These are phyloP conservation scores for Alternaria gaisen DNA, from an alignment of 2,329 filamentous ascomycete genomes.

Conservation along the genomic window DNA sequence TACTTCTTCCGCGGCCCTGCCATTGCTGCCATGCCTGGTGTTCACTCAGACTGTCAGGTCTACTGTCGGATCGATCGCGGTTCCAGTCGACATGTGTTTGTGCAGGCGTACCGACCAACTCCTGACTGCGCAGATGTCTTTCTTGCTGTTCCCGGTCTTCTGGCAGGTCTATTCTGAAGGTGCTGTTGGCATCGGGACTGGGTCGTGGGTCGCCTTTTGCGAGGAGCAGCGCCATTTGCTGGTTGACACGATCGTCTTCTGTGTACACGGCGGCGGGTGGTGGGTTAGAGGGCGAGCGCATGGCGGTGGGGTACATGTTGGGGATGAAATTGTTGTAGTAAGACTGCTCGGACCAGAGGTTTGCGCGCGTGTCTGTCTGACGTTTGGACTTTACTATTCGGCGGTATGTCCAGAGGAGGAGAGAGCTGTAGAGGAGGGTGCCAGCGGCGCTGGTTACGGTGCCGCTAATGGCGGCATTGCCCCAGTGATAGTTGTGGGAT, in stretches of 20 bases:
- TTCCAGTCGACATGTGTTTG: conserved; percentile 31
- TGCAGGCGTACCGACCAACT: conserved; percentile 44
- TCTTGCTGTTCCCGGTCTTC: conserved; percentile 43
- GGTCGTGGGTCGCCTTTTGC: conserved; percentile 46
- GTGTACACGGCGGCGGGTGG: conserved; percentile 43
- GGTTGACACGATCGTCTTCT: conserved; percentile 60
- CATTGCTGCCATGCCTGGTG: conserved; percentile 40
- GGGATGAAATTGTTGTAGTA: conserved; percentile 57
- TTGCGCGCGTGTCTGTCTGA: conserved; percentile 25
- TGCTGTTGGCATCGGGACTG: conserved; percentile 49
- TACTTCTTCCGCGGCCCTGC: conserved; percentile 42
- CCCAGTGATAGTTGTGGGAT: conserved; percentile 54
- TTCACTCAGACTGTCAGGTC: conserved; percentile 41
- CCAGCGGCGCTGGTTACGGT: conserved; percentile 52
- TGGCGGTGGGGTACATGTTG: conserved; percentile 57
- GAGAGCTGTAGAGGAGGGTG: conserved; percentile 53
- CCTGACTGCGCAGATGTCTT: conserved; percentile 36
- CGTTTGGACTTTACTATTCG: conserved; percentile 48
- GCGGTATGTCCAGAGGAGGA: conserved; percentile 56
- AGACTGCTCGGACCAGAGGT: conserved; percentile 47
- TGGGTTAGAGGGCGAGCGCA: conserved; percentile 36
- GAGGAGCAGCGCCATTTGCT: conserved; percentile 61
- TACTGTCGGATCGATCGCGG: conserved; percentile 34
- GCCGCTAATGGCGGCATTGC: conserved; percentile 54
- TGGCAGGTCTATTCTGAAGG: conserved; percentile 55